These are phyloP conservation scores for Chaetomium globosum DNA, from an alignment of 2,329 filamentous ascomycete genomes.

Conservation along the genomic window DNA sequence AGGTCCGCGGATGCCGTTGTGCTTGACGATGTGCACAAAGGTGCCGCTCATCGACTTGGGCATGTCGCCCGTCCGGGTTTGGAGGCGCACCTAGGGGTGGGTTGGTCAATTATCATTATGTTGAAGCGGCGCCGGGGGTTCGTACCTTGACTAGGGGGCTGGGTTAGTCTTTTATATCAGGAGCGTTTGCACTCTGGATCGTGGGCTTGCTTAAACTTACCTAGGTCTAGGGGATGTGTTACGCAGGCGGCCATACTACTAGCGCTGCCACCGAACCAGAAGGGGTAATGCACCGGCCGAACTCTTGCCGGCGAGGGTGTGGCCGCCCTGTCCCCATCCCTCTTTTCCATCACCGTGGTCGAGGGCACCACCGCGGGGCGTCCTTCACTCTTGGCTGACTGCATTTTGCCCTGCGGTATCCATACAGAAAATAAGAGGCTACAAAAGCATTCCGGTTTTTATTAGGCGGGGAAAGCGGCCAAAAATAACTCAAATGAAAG, in stretches of 20 bases:
- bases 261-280: constrained; percentile 94
- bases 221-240: constrained; percentile 37
- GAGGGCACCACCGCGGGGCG: constrained; percentile 16
- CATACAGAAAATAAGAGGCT: constrained; percentile 11
- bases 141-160: constrained; percentile 31
- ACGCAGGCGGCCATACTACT: constrained; percentile 38
- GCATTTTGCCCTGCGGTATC: constrained; percentile 22
- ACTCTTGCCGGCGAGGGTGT: constrained; percentile 35
- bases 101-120: constrained; percentile 5
- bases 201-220: constrained; percentile 23
- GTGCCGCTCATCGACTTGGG: constrained; percentile 83
- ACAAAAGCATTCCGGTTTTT: constrained; percentile 28
- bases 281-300: constrained; percentile 66
- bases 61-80: constrained; percentile 76
- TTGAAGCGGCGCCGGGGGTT: constrained; percentile 28
- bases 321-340: constrained; percentile 12
- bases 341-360: constrained; percentile 9
- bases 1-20: constrained; percentile 77
- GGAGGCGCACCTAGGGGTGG: constrained; percentile 69
- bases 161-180: constrained; percentile 17
- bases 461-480: neutral
- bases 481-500: constrained; percentile 12
- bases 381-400: constrained; percentile 23
- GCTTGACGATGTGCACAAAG: constrained; percentile 76
- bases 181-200: neutral